Evolutionary conservation across 164 flowering plant genomes (phyloP), one percentile per base, ranked within the genome.

Genomic region (Magnolia changhungtana): DNA sequence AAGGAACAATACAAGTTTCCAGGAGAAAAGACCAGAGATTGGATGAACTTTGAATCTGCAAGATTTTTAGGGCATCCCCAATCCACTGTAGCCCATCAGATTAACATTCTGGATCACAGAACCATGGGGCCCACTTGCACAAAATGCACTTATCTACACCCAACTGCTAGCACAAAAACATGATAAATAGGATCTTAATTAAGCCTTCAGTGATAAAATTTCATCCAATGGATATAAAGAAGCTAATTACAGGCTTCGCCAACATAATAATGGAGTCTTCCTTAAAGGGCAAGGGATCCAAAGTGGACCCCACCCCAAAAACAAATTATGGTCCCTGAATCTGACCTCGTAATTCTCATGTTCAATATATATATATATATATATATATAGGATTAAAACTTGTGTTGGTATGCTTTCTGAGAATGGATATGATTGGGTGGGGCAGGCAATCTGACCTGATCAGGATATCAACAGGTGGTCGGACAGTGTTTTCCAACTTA

Each of bases 401-500:
- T 55, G 61, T 55, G 9, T 55, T 55, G 61, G 16, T 8, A 55
- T 55, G 61, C 3, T 64, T 59, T 59, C 18, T 11, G 45, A 37
- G 45, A 37, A 37, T 2, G 5, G 45, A 37, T 37, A 29, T 21
- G 31, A 72, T 20, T 10, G 1, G 63, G 63, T 51, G 18, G 11
- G 63, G 72, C 72, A 50, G 67, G 49, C 18, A 74, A 51, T 27
- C 51, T 50, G 71, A 66, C 31, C 69, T 63, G 69, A 64, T 31
- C 19, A 9, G 3, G 55, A 37, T 37, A 72, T 20, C 51, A 58
- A 72, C 14, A 74, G 8, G 8, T 74, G 61, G 14, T 2, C 1
- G 23, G 23, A 5, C 63, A 23, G 20, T 21, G 7, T 75, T 69
- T 31, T 65, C 20, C 7, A 45, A 59, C 76, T 55, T 85, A 92